phyloP scores from a whole-genome alignment of 2,329 filamentous ascomycete genomes.

The Purpureocillium takamizusanense region DNA sequence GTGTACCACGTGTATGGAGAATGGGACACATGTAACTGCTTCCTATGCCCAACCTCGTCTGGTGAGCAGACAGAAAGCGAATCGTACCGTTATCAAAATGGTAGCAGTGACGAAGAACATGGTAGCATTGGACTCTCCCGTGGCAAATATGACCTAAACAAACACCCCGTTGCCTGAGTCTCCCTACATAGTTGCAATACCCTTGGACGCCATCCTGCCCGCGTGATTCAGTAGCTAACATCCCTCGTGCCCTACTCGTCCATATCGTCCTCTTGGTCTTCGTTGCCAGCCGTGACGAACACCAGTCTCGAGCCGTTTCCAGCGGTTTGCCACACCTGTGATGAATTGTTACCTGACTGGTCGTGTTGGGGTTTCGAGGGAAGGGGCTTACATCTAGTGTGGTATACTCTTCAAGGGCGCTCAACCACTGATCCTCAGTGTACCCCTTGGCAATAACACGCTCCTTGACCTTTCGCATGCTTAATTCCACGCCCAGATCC shows the following conservation, averaged over 20 bases:
- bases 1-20: too few relatives aligned
- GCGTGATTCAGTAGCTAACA: too few relatives aligned
- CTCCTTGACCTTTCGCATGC: slow-evolving; percentile 80
- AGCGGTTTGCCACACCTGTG: slow-evolving; percentile 69
- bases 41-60: too few relatives aligned
- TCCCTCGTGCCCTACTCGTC: slow-evolving; percentile 20
- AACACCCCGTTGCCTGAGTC: too few relatives aligned
- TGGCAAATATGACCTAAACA: too few relatives aligned
- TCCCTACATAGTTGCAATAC: too few relatives aligned
- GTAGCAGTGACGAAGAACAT: too few relatives aligned
- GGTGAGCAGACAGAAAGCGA: too few relatives aligned
- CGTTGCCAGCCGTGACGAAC: slow-evolving; percentile 55
- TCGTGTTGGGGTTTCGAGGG: background rate
- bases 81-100: too few relatives aligned
- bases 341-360: slow-evolving; percentile 24
- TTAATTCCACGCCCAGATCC: slow-evolving; percentile 57
- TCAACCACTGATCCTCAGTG: slow-evolving; percentile 84
- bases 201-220: too few relatives aligned
- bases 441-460: slow-evolving; percentile 93
- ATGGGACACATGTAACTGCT: too few relatives aligned
- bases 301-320: slow-evolving; percentile 61
- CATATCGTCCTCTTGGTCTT: slow-evolving; percentile 37
- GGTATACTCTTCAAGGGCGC: slow-evolving; percentile 82
- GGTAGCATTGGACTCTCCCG: too few relatives aligned
- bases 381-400: slow-evolving; percentile 71